These are phyloP conservation scores for Malus sylvestris DNA, from an alignment of 306 rosid genomes.

Conservation along the genomic window DNA sequence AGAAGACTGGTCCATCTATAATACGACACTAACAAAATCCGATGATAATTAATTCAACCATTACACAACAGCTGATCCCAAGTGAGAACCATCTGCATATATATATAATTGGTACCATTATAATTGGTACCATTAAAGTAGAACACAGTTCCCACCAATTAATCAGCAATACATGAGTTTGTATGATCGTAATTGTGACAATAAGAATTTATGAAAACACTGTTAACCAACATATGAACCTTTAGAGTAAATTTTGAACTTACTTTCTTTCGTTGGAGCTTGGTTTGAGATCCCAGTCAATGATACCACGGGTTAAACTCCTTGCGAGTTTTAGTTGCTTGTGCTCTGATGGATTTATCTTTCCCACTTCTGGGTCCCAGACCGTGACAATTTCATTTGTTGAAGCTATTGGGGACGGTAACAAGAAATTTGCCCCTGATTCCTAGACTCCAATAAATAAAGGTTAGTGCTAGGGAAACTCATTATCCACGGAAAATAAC, in stretches of 20 bases:
- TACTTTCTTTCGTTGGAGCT: constrained; percentile 93
- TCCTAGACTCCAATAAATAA: constrained; percentile 59
- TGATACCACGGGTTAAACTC: constrained; percentile 94
- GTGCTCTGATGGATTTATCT: constrained; percentile 90
- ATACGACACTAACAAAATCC: neutral
- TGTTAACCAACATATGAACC: neutral
- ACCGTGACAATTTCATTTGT: constrained; percentile 87
- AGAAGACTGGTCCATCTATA: neutral
- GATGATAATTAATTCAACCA: neutral
- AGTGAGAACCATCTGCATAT: neutral
- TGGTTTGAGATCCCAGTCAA: constrained; percentile 94
- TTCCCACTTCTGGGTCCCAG: constrained; percentile 95
- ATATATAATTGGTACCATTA: neutral
- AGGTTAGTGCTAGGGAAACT: constrained; percentile 7
- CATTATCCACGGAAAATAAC: neutral
- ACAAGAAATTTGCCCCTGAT: constrained; percentile 87
- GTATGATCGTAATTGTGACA: neutral
- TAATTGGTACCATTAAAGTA: neutral
- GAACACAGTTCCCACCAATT: neutral
- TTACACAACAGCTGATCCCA: neutral
- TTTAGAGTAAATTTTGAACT: constrained; percentile 25
- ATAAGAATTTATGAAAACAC: neutral
- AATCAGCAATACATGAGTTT: neutral
- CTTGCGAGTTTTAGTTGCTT: constrained; percentile 94
- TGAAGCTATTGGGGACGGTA: constrained; percentile 88